Conservation (phyloP, 495 filamentous ascomycete genomes). For the Trichocladium uniseriatum region DNA sequence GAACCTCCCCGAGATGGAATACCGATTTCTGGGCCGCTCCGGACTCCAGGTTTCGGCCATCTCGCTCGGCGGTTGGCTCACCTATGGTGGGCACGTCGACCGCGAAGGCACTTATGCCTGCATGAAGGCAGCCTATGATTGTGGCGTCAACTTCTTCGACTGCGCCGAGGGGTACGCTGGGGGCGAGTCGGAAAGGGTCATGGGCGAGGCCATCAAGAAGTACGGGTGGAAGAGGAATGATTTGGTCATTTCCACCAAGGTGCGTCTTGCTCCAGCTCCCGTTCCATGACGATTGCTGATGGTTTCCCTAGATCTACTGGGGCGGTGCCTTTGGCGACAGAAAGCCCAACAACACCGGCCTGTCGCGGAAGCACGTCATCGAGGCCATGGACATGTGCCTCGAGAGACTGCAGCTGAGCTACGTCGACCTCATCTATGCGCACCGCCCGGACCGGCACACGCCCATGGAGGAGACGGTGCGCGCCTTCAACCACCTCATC, state of each 20-base stretch:
- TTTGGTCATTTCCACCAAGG: conserved; percentile 61
- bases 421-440: conserved; percentile 65
- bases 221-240: conserved; percentile 58
- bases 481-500: conserved; percentile 66
- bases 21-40: conserved; percentile 64
- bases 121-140: conserved; percentile 61
- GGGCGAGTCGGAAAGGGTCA: conserved; percentile 48
- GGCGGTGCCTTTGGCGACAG: conserved; percentile 51
- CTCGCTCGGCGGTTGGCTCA: conserved; percentile 66
- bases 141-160: conserved; percentile 54
- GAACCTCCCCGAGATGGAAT: conserved; percentile 56
- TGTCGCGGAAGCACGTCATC: conserved; percentile 65
- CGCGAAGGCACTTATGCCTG: conserved; percentile 48
- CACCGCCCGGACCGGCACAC: conserved; percentile 65
- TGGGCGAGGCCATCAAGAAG: conserved; percentile 50
- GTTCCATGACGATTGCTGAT: background rate
- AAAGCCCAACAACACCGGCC: conserved; percentile 41
- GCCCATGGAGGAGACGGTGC: conserved; percentile 68
- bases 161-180: conserved; percentile 41
- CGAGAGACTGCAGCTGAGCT: conserved; percentile 52
- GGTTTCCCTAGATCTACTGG: conserved; percentile 43
- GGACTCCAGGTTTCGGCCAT: conserved; percentile 69
- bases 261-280: background rate
- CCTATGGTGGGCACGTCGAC: conserved; percentile 68
- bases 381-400: conserved; percentile 56